These are phyloP conservation scores for Solanum ossicruentum DNA, from an alignment of 257 asterid species.

Conservation along the genomic window DNA sequence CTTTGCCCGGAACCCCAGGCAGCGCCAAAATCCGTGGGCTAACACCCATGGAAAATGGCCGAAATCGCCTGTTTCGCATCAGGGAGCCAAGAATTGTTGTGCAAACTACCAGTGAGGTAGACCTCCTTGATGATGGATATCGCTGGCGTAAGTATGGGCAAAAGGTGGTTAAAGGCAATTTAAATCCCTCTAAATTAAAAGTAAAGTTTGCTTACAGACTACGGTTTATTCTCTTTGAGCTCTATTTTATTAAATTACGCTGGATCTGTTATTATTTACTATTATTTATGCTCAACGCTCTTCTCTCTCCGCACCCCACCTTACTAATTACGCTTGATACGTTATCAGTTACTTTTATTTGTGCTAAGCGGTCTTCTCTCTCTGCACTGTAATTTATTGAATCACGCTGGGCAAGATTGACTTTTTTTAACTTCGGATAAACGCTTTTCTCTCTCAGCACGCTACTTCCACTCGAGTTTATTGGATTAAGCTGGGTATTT, in stretches of 20 bases:
- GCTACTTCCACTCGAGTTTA: background rate
- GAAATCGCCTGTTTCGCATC: no score
- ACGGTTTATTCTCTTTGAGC: background rate
- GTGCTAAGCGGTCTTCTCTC: background rate
- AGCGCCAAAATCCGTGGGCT: no score
- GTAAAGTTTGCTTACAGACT: background rate
- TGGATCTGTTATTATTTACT: background rate
- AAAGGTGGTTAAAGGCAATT: constrained; percentile 89
- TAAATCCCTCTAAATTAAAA: constrained; percentile 32
- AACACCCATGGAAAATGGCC: no score
- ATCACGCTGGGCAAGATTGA: background rate
- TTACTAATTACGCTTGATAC: background rate
- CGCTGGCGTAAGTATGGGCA: constrained; percentile 96
- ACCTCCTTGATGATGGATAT: constrained; percentile 80
- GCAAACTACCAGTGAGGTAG: constrained; percentile 82
- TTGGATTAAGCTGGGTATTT: background rate
- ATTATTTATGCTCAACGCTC: background rate
- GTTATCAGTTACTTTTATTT: background rate
- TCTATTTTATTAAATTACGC: background rate
- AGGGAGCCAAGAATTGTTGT: constrained; percentile 83
- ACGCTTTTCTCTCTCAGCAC: background rate
- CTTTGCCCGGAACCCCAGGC: no score
- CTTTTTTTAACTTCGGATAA: background rate
- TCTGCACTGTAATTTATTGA: background rate
- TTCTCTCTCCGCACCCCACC: background rate